phyloP scores from a whole-genome alignment of 139 green algal species.

The Microglena sp. region DNA sequence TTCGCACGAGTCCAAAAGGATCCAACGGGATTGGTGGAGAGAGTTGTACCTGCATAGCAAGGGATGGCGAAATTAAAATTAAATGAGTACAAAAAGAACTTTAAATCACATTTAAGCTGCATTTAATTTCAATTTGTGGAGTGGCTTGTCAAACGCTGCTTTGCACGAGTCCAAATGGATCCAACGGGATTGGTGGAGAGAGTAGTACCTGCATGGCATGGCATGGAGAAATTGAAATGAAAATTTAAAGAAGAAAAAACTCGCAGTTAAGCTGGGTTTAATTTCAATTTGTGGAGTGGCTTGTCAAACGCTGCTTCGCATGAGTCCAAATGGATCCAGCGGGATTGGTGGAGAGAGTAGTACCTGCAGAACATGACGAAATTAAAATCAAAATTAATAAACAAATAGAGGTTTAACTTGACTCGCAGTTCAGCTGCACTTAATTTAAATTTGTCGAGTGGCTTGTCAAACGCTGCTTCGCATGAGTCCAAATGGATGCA shows the following conservation, averaged over 20 bases:
- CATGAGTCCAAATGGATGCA: conserved; percentile 69
- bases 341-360: too few species aligned
- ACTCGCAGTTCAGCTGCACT: conserved; percentile 13
- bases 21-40: too few species aligned
- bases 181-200: too few species aligned
- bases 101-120: conserved; percentile 13
- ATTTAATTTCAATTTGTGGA: too few species aligned
- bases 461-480: conserved; percentile 50
- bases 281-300: too few species aligned
- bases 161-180: conserved; percentile 69
- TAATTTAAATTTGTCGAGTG: too few species aligned
- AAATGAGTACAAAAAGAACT: not conserved
- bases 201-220: conserved; percentile 1
- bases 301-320: conserved; percentile 57
- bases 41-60: conserved; percentile 5
- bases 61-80: not conserved
- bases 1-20: conserved; percentile 69
- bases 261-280: conserved; percentile 15
- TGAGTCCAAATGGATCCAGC: conserved; percentile 64
- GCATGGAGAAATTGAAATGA: not conserved
- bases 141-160: conserved; percentile 40
- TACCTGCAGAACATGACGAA: not conserved
- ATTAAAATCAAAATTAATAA: not conserved
- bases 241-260: not conserved
- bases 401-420: too few species aligned